phyloP scores from a whole-genome alignment of 257 asterid species.

The Phtheirospermum japonicum region DNA sequence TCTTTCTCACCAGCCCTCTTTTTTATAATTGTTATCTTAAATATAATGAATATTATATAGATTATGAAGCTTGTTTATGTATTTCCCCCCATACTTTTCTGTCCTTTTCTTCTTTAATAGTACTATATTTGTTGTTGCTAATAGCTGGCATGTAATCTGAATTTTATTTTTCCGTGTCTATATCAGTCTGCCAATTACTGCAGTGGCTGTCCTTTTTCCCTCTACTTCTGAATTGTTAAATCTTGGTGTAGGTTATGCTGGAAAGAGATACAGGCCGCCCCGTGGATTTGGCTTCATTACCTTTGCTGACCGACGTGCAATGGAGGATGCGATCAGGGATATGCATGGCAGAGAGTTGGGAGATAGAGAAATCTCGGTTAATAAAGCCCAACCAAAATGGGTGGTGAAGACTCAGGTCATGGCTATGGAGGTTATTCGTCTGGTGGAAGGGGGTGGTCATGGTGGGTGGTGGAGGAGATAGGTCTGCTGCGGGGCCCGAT shows the following conservation, averaged over 20 bases:
- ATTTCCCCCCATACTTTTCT: not conserved
- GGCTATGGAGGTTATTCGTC: conserved; percentile 72
- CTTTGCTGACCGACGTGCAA: conserved; percentile 84
- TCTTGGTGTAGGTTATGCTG: conserved; percentile 63
- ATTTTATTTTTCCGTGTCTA: not conserved
- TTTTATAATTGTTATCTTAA: not conserved
- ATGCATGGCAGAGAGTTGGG: conserved; percentile 96
- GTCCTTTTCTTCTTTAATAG: not conserved
- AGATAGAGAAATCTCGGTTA: conserved; percentile 81
- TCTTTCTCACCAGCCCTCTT: not conserved
- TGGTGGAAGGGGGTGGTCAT: conserved; percentile 58
- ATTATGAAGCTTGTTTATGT: conserved; percentile 4
- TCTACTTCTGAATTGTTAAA: conserved; percentile 7
- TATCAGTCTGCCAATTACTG: not conserved
- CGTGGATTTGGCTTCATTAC: conserved; percentile 98
- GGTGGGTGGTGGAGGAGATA: conserved; percentile 65
- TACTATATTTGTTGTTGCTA: not conserved
- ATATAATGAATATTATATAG: not conserved
- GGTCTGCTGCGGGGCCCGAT: conserved; percentile 81
- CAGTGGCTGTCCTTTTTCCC: not conserved
- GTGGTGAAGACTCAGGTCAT: conserved; percentile 65
- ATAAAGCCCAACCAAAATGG: conserved; percentile 91
- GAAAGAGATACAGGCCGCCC: conserved; percentile 97
- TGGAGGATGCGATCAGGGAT: conserved; percentile 94
- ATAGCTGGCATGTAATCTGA: not conserved